These are phyloP conservation scores for Backusella mclennaniae DNA, from an alignment of 192 early-diverging fungal species.

Conservation along the genomic window DNA sequence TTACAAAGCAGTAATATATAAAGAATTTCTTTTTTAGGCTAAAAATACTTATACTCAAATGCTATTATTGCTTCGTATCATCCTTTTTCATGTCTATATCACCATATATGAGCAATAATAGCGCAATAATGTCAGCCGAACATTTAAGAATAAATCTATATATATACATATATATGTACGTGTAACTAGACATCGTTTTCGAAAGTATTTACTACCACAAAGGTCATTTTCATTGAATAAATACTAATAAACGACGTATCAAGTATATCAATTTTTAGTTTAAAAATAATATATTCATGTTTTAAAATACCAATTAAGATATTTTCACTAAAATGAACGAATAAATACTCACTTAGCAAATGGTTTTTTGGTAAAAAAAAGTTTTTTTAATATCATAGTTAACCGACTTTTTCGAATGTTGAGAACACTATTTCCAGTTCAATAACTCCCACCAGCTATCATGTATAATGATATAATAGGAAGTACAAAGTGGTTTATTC, in stretches of 20 bases:
- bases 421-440: not conserved
- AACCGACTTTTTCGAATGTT: not conserved
- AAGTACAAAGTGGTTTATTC: not conserved
- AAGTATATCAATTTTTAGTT: not conserved
- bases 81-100: not conserved
- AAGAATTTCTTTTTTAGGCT: not conserved
- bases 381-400: not conserved
- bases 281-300: not conserved
- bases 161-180: conserved; percentile 1
- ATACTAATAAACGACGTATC: not conserved
- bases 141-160: not conserved
- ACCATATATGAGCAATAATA: not conserved
- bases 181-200: not conserved
- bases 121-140: not conserved
- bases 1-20: not conserved
- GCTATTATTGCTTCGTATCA: not conserved
- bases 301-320: not conserved
- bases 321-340: not conserved
- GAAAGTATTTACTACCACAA: not conserved
- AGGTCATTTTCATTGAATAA: no score
- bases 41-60: not conserved
- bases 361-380: not conserved
- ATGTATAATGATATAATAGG: not conserved
- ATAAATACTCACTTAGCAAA: not conserved
- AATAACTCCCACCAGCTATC: not conserved